Evolutionary conservation across 1,139 yeast genomes (phyloP).

Genomic region (Blastobotrys indianensis): DNA sequence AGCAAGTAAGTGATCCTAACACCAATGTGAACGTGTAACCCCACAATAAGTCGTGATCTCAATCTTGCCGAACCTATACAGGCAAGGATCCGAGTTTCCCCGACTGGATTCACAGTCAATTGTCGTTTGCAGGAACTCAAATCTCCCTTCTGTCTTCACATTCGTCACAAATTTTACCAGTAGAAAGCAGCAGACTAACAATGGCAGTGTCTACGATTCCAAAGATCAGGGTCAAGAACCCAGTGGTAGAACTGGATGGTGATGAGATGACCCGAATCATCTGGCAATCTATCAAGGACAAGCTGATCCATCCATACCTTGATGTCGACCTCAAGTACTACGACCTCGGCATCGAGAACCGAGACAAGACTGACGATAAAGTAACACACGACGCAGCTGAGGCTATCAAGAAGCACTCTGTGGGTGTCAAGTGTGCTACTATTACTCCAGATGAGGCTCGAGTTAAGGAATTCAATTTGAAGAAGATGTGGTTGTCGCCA

Average conservation of each 20-base stretch:
- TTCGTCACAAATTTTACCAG: not conserved
- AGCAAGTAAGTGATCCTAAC: slow-evolving; percentile 2
- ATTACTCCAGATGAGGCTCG: slow-evolving; percentile 98
- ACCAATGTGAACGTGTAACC: too few relatives aligned
- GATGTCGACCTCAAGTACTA: slow-evolving; percentile 87
- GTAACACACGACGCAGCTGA: slow-evolving; percentile 86
- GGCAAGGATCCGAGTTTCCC: too few relatives aligned
- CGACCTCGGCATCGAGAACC: slow-evolving; percentile 77
- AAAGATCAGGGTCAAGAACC: slow-evolving; percentile 78
- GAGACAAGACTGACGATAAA: slow-evolving; percentile 83
- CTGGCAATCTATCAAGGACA: slow-evolving; percentile 75
- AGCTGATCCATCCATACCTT: slow-evolving; percentile 76
- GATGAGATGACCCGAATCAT: slow-evolving; percentile 94
- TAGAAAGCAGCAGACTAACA: not conserved
- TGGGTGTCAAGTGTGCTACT: slow-evolving; percentile 95
- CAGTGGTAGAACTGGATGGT: slow-evolving; percentile 94
- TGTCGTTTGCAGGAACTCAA: too few relatives aligned
- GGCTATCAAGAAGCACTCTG: slow-evolving; percentile 83
- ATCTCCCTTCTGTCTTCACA: too few relatives aligned
- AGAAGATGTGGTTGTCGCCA: slow-evolving; percentile 97
- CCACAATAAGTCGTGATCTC: too few relatives aligned
- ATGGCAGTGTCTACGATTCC: slow-evolving; percentile 16
- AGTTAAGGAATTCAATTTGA: slow-evolving; percentile 80
- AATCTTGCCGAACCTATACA: too few relatives aligned
- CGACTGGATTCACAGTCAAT: too few relatives aligned